Evolutionary conservation across 2,329 filamentous ascomycete species (phyloP).

Genomic region (Epichloe uncinata): DNA sequence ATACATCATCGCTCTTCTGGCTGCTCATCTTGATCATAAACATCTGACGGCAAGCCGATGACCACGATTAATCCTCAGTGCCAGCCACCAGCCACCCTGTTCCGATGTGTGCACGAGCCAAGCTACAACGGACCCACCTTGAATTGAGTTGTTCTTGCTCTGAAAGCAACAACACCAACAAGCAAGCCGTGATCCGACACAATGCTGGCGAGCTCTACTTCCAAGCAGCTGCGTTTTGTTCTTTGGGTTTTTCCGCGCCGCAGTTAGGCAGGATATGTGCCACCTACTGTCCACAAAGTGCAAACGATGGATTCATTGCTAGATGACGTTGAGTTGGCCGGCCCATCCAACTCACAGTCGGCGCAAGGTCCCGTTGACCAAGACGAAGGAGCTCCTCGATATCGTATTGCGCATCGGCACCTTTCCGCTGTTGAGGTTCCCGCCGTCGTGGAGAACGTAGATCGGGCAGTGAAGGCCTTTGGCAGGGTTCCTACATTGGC

Average conservation of each 20-base stretch:
- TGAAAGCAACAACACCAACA: neutral
- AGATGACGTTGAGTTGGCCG: neutral
- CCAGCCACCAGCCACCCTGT: too few species aligned
- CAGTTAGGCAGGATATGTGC: neutral
- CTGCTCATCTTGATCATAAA: too few species aligned
- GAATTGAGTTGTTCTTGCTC: neutral
- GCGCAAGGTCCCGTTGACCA: neutral
- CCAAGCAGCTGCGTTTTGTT: too few species aligned
- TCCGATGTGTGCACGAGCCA: neutral
- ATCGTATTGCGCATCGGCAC: conserved; percentile 20
- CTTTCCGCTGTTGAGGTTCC: conserved; percentile 30
- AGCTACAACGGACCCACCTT: neutral
- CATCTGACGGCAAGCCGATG: neutral
- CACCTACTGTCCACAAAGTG: neutral
- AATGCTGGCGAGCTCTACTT: neutral
- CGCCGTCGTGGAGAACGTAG: conserved; percentile 29
- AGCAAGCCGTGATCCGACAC: neutral
- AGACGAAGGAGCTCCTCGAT: conserved; percentile 19
- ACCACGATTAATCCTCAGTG: neutral
- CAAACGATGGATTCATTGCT: neutral
- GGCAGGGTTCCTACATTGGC: conserved; percentile 24
- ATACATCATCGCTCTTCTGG: too few species aligned
- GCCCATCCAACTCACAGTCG: neutral
- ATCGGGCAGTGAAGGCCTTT: conserved; percentile 29
- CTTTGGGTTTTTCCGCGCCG: too few species aligned